phyloP scores from a whole-genome alignment of 1,284 basidiomycete genomes.

The Chalciporus sp. region DNA sequence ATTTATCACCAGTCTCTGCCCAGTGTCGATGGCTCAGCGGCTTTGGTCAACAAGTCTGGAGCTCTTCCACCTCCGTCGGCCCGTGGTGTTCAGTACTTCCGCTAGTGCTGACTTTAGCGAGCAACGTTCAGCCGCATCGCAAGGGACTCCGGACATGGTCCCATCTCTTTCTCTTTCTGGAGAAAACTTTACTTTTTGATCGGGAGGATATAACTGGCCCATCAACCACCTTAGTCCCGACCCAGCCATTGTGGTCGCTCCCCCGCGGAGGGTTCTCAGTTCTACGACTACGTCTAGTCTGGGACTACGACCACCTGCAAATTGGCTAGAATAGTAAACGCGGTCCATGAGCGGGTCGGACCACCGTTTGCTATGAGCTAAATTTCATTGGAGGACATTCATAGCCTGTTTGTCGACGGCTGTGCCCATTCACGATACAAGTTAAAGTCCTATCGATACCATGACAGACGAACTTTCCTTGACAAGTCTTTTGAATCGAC shows the following conservation, averaged over 20 bases:
- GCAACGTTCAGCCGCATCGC: too few species aligned
- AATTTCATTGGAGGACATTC: background rate
- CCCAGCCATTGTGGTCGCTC: too few species aligned
- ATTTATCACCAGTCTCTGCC: background rate
- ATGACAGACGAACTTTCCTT: slow-evolving; percentile 46
- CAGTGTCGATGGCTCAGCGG: background rate
- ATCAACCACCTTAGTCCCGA: too few species aligned
- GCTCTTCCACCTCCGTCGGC: too few species aligned
- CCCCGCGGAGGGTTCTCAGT: too few species aligned
- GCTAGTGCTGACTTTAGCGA: too few species aligned
- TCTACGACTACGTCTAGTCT: too few species aligned
- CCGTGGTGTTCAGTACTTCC: too few species aligned
- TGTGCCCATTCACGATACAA: background rate
- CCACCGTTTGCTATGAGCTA: background rate
- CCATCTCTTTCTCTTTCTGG: too few species aligned
- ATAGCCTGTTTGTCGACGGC: background rate
- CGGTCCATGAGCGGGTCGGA: background rate
- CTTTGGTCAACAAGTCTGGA: background rate
- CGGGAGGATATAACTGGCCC: too few species aligned
- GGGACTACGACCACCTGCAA: background rate
- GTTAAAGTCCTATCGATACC: slow-evolving; percentile 27
- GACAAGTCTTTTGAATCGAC: slow-evolving; percentile 49
- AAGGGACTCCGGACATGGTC: too few species aligned
- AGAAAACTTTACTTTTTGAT: background rate
- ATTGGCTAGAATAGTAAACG: background rate